Evolutionary conservation across 768 basidiomycete genomes (phyloP).

Genomic region (Lyophyllum semitale): DNA sequence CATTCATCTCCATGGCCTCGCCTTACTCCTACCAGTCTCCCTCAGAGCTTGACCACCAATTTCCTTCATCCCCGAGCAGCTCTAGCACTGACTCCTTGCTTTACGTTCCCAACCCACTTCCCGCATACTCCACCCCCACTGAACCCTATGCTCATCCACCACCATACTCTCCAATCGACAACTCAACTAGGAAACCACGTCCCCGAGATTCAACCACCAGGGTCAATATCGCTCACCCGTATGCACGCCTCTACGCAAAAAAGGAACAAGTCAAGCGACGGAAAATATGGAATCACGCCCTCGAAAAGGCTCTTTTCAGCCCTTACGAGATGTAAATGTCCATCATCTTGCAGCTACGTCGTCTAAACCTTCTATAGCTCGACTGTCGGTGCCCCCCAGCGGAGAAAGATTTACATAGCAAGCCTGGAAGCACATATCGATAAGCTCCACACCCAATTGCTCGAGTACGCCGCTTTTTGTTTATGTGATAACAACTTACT

Average conservation of each 20-base stretch:
- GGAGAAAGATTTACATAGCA: constrained; percentile 71
- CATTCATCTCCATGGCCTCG: constrained; percentile 4
- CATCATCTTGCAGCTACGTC: neutral
- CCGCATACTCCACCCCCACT: neutral
- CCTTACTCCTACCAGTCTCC: neutral
- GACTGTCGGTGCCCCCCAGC: constrained; percentile 64
- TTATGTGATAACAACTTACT: neutral
- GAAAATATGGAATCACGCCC: constrained; percentile 76
- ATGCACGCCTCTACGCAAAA: constrained; percentile 68
- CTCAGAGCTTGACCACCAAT: constrained; percentile 6
- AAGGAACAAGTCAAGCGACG: constrained; percentile 66
- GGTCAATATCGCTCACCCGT: constrained; percentile 55
- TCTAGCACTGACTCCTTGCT: constrained; percentile 2
- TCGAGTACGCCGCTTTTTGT: constrained; percentile 30
- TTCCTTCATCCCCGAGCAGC: constrained; percentile 12
- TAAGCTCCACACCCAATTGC: constrained; percentile 59
- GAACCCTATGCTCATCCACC: constrained; percentile 3
- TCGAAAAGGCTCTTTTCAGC: constrained; percentile 71
- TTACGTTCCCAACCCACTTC: constrained; percentile 5
- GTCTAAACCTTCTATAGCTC: constrained; percentile 41
- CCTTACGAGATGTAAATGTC: constrained; percentile 62
- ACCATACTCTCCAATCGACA: neutral
- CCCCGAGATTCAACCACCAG: constrained; percentile 6
- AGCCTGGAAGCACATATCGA: constrained; percentile 77
- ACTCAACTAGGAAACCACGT: neutral